phyloP scores from a whole-genome alignment of 768 basidiomycete genomes.

The Sutorius australiensis region DNA sequence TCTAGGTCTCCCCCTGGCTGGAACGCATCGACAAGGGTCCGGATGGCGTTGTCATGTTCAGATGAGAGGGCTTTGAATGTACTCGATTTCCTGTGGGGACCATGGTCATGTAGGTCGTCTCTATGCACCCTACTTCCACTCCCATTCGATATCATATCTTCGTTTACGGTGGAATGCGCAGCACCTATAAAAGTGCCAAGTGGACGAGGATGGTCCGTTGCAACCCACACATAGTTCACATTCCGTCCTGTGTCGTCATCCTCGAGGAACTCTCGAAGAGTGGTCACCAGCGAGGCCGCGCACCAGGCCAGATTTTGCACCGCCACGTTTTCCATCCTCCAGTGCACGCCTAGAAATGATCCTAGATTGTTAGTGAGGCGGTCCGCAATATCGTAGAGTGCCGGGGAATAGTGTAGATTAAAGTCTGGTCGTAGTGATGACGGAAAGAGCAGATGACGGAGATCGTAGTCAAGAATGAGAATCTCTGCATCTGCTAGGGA shows the following conservation, averaged over 20 bases:
- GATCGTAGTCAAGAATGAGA: slow-evolving; percentile 52
- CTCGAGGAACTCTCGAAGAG: slow-evolving; percentile 36
- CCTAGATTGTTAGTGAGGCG: slow-evolving; percentile 32
- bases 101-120: background rate
- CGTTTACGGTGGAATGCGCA: slow-evolving; percentile 17
- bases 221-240: slow-evolving; percentile 49
- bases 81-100: slow-evolving; percentile 35
- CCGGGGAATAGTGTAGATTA: slow-evolving; percentile 41
- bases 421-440: background rate
- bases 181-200: background rate
- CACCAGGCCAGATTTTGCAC: slow-evolving; percentile 42
- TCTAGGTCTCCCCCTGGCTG: slow-evolving; percentile 36
- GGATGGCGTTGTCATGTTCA: slow-evolving; percentile 45
- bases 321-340: slow-evolving; percentile 53
- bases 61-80: slow-evolving; percentile 44
- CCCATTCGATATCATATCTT: background rate
- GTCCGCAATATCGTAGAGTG: slow-evolving; percentile 40
- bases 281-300: slow-evolving; percentile 46
- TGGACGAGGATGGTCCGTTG: slow-evolving; percentile 47
- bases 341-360: slow-evolving; percentile 51
- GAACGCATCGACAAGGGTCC: slow-evolving; percentile 43
- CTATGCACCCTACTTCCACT: background rate
- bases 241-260: slow-evolving; percentile 24
- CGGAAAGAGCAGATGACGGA: slow-evolving; percentile 44
- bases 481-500: slow-evolving; percentile 35